Conservation (phyloP, 2,329 filamentous ascomycete species). For the Pseudocercospora cruenta region DNA sequence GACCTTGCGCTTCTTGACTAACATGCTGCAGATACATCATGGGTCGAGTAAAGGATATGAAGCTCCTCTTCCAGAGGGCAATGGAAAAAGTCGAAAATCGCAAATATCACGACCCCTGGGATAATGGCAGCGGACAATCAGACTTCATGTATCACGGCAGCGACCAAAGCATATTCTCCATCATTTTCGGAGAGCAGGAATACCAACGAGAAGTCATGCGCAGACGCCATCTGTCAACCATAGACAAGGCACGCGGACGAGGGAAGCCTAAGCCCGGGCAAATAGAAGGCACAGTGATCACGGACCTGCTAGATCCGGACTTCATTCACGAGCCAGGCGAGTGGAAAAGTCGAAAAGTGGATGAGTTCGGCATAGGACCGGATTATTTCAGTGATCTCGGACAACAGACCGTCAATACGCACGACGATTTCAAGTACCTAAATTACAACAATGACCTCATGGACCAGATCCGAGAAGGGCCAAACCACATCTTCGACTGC, state of each 20-base stretch:
- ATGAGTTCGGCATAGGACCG: constrained; percentile 38
- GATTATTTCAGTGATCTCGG: constrained; percentile 35
- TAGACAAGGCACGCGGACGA: constrained; percentile 15
- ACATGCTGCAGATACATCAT: constrained; percentile 25
- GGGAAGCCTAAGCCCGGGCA: constrained; percentile 20
- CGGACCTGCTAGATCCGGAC: constrained; percentile 25
- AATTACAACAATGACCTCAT: constrained; percentile 15
- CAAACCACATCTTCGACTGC: constrained; percentile 14
- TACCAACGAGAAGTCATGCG: constrained; percentile 36
- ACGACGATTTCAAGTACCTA: constrained; percentile 23
- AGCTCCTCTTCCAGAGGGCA: constrained; percentile 29
- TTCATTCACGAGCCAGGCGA: constrained; percentile 28
- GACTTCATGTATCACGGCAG: constrained; percentile 33
- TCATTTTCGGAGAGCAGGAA: constrained; percentile 37
- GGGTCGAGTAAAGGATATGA: constrained; percentile 32
- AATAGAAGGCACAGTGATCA: constrained; percentile 25
- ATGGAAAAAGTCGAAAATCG: constrained; percentile 28
- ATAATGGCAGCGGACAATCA: constrained; percentile 32
- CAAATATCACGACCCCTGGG: constrained; percentile 26
- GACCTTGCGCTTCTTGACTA: not conserved
- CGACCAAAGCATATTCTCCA: constrained; percentile 33
- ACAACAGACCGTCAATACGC: constrained; percentile 31
- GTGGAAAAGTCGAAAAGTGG: constrained; percentile 48
- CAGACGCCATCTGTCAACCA: constrained; percentile 23
- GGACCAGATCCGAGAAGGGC: constrained; percentile 20